Conservation (phyloP, 2,329 filamentous ascomycete genomes). For the Exophiala spinifera region DNA sequence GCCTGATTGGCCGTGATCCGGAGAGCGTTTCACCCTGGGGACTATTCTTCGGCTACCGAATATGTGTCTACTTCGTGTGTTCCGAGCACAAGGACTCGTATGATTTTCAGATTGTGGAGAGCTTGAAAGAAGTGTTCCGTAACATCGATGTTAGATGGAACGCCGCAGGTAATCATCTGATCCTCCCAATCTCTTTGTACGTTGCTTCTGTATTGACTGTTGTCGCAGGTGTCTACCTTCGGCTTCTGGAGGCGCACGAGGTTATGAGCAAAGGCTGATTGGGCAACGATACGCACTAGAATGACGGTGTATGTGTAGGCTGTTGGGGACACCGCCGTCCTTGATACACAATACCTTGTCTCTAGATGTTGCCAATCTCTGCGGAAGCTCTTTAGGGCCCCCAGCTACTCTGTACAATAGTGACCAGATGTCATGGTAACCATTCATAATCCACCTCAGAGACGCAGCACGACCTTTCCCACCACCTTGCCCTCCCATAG, state of each 20-base stretch:
- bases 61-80: constrained; percentile 20
- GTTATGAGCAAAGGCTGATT: constrained; percentile 2
- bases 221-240: constrained; percentile 13
- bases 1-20: constrained; percentile 25
- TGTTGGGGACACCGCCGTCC: no score
- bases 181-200: background rate
- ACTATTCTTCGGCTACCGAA: constrained; percentile 29
- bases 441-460: background rate
- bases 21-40: constrained; percentile 29
- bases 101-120: background rate
- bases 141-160: constrained; percentile 22
- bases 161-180: constrained; percentile 15
- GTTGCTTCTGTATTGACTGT: background rate
- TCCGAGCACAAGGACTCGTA: background rate
- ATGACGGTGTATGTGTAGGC: no score
- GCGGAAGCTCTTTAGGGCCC: no score
- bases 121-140: constrained; percentile 16
- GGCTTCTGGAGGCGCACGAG: constrained; percentile 15
- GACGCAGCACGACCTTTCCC: constrained; percentile 38
- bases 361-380: no score
- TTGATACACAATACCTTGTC: no score
- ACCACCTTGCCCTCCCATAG: constrained; percentile 44
- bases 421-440: background rate
- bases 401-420: no score
- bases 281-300: no score